Conservation (phyloP, 371 early-diverging fungal species). For the Actinomucor elegans region DNA sequence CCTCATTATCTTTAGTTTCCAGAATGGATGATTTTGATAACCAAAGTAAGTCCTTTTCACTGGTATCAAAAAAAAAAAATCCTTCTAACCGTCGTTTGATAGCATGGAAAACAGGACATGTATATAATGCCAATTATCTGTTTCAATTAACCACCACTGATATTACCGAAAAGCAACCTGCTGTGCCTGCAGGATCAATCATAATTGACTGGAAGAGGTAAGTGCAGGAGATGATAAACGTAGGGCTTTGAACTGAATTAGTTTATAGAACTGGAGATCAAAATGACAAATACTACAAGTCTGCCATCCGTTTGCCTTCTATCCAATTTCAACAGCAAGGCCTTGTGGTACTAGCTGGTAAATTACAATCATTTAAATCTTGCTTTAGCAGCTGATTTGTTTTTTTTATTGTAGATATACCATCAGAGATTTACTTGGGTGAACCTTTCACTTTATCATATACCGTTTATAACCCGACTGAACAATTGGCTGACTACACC, state of each 20-base stretch:
- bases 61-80: neutral
- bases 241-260: too few relatives aligned
- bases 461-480: constrained; percentile 63
- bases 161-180: constrained; percentile 30
- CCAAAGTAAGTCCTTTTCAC: constrained; percentile 29
- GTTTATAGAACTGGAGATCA: constrained; percentile 18
- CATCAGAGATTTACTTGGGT: constrained; percentile 54
- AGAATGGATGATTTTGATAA: constrained; percentile 21
- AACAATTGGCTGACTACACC: constrained; percentile 53
- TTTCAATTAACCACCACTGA: constrained; percentile 35
- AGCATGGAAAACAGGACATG: constrained; percentile 44
- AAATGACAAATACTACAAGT: constrained; percentile 20
- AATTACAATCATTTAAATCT: neutral
- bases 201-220: constrained; percentile 47
- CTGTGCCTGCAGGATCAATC: constrained; percentile 38
- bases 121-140: constrained; percentile 40
- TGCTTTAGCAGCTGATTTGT: neutral
- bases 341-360: constrained; percentile 42
- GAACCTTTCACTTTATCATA: constrained; percentile 63
- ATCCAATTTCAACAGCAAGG: constrained; percentile 33
- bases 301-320: constrained; percentile 26
- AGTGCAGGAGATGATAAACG: neutral
- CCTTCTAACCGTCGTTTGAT: neutral
- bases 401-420: constrained; percentile 33
- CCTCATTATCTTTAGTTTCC: constrained; percentile 22